Conservation (phyloP, 768 basidiomycete genomes). For the Glaciozyma martinii region DNA sequence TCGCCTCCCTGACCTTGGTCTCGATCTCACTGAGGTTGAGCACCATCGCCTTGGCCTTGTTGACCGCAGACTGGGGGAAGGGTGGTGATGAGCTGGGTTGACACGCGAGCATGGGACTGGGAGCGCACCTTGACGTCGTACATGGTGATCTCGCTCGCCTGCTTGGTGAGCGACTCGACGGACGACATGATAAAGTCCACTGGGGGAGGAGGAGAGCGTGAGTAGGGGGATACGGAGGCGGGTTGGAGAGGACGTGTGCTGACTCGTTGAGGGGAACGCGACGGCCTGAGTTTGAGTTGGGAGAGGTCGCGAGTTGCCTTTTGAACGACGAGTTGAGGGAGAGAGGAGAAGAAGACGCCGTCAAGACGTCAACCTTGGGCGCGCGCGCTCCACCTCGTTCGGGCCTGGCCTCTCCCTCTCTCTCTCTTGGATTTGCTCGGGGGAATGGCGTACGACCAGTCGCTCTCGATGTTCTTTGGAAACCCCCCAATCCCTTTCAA, state of each 20-base stretch:
- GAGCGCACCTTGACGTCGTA: background rate
- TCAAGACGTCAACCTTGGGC: no score
- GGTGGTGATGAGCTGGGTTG: background rate
- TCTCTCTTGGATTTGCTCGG: no score
- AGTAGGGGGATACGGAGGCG: background rate
- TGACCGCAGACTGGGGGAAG: conserved; percentile 16
- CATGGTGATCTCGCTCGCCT: background rate
- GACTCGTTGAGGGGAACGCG: background rate
- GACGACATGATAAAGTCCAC: background rate
- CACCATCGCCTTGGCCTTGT: conserved; percentile 78
- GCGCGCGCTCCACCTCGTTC: no score
- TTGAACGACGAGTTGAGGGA: background rate
- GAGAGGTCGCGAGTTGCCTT: no score
- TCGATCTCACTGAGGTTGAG: conserved; percentile 90
- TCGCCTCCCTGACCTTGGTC: conserved; percentile 90
- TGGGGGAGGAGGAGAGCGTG: background rate
- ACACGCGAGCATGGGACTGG: no score
- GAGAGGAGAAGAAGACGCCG: no score
- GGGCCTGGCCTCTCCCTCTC: no score
- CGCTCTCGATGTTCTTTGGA: no score
- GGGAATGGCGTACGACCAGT: no score
- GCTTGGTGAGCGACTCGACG: conserved; percentile 2
- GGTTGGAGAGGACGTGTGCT: background rate
- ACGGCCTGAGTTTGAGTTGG: background rate
- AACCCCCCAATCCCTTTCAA: no score